Percentiles rank a stretch among this genome's conserved stretches.
These are phyloP conservation scores for Rhodamnia argentea DNA, from an alignment of 345 rosid genomes.

Conservation along the genomic window DNA sequence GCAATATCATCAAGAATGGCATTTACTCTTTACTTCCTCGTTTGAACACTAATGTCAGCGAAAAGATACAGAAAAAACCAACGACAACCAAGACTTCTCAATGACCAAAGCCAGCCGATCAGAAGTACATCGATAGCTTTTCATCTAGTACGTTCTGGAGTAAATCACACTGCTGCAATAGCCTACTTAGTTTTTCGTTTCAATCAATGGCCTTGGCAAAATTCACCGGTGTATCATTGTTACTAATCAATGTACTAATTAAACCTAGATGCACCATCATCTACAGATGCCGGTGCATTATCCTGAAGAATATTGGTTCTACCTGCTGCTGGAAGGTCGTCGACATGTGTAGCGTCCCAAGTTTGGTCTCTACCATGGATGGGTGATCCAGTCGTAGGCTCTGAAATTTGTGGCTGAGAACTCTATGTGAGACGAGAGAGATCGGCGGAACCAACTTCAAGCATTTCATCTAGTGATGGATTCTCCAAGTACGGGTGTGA, in stretches of 20 bases:
- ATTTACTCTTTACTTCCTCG: not conserved
- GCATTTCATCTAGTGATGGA: too few relatives aligned
- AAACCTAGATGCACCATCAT: not conserved
- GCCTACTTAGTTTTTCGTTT: constrained; percentile 35
- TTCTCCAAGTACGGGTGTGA: too few relatives aligned
- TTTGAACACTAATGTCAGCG: not conserved
- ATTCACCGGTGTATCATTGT: not conserved
- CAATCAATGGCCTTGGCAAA: constrained; percentile 1
- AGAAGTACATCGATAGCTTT: constrained; percentile 65
- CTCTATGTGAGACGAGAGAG: too few relatives aligned
- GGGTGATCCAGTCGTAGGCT: not conserved
- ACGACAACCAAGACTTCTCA: not conserved
- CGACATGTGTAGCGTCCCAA: not conserved
- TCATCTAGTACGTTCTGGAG: constrained; percentile 52
- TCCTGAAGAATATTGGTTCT: not conserved
- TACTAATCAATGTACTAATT: not conserved
- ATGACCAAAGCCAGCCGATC: constrained; percentile 1
- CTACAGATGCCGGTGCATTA: not conserved
- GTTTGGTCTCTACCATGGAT: not conserved
- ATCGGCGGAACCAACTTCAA: too few relatives aligned
- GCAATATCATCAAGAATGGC: not conserved
- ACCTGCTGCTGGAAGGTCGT: not conserved
- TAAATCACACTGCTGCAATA: constrained; percentile 66
- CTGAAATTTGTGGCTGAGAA: not conserved
- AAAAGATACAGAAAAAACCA: not conserved